These are phyloP conservation scores for Brassica nigra DNA, from an alignment of 345 rosid genomes.

Conservation along the genomic window DNA sequence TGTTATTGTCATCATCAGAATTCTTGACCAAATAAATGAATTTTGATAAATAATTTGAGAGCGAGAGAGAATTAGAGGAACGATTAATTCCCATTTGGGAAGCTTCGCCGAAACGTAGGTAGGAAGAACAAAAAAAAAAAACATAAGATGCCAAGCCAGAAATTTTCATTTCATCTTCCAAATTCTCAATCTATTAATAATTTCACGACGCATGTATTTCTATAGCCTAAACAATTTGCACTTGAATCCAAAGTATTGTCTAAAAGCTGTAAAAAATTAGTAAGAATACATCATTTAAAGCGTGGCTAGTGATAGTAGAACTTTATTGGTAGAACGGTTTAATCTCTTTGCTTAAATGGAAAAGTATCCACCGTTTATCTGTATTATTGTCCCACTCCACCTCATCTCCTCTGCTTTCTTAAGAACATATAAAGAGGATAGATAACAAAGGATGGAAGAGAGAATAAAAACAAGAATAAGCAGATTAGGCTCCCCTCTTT, in stretches of 20 bases:
- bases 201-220: not conserved
- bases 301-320: not conserved
- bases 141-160: slow-evolving; percentile 1
- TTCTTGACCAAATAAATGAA: not conserved
- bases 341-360: not conserved
- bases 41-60: not conserved
- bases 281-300: not conserved
- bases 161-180: not conserved
- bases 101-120: not conserved
- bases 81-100: not conserved
- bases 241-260: not conserved
- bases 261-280: not conserved
- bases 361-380: not conserved
- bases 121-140: not conserved
- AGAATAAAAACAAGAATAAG: not conserved
- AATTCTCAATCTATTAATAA: not conserved
- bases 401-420: not conserved
- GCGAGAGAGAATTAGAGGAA: not conserved
- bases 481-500: not conserved
- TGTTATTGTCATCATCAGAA: not conserved
- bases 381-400: not conserved
- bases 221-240: not conserved
- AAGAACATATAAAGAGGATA: not conserved
- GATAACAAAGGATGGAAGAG: not conserved
- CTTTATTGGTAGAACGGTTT: not conserved